Percentiles rank a stretch among this genome's conserved stretches.
Conservation (phyloP, 2,329 filamentous ascomycete genomes). For the Fusarium verticillioides region DNA sequence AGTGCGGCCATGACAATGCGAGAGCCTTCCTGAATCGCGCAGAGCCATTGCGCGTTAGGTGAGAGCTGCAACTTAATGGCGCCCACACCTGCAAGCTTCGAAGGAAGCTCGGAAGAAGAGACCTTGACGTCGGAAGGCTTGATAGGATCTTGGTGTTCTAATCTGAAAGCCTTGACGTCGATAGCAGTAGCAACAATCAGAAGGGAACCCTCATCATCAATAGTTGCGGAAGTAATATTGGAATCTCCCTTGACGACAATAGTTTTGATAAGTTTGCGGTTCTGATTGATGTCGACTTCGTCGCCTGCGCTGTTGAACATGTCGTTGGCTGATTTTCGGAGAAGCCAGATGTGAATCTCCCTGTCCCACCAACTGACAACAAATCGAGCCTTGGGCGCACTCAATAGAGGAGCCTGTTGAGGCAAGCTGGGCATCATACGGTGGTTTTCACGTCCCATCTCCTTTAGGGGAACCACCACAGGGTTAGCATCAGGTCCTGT, state of each 20-base stretch:
- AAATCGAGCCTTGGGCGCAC: conserved; percentile 77
- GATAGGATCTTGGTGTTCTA: conserved; percentile 63
- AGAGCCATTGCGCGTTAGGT: conserved; percentile 76
- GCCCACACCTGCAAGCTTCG: conserved; percentile 66
- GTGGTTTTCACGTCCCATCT: conserved; percentile 84
- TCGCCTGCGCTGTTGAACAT: conserved; percentile 56
- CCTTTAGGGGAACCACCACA: conserved; percentile 78
- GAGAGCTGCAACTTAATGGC: conserved; percentile 78
- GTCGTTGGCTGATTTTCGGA: conserved; percentile 59
- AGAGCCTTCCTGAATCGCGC: conserved; percentile 70
- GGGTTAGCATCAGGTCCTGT: conserved; percentile 86
- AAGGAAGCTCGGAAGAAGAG: conserved; percentile 74
- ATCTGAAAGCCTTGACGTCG: conserved; percentile 81
- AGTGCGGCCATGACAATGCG: conserved; percentile 61
- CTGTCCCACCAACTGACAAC: conserved; percentile 93
- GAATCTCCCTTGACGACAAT: conserved; percentile 79
- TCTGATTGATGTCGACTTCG: conserved; percentile 59
- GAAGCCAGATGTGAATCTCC: conserved; percentile 84
- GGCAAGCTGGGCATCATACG: conserved; percentile 85
- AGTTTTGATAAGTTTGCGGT: conserved; percentile 74
- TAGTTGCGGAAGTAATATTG: conserved; percentile 79
- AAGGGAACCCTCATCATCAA: conserved; percentile 77
- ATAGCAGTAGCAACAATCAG: conserved; percentile 80
- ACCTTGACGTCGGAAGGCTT: conserved; percentile 73
- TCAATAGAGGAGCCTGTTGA: conserved; percentile 77